These are phyloP conservation scores for Penicillium thymicola DNA, from an alignment of 2,329 filamentous ascomycete genomes.

Conservation along the genomic window DNA sequence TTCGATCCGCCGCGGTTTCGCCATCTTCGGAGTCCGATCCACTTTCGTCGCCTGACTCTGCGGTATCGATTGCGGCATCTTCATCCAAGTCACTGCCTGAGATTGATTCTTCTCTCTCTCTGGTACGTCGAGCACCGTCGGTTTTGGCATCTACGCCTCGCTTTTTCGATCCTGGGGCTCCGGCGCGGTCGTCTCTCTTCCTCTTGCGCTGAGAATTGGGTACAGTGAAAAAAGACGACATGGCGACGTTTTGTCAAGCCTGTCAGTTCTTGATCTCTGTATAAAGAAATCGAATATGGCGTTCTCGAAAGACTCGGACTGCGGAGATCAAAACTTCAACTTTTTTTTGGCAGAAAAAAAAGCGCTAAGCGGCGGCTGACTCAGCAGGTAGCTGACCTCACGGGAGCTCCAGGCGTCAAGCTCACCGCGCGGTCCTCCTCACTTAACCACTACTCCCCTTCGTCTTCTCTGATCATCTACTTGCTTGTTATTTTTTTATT, in stretches of 20 bases:
- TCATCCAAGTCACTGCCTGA: conserved; percentile 75
- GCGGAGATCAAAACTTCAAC: conserved; percentile 23
- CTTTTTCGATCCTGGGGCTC: conserved; percentile 46
- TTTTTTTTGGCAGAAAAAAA: conserved; percentile 39
- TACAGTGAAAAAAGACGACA: conserved; percentile 95
- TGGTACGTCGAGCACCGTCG: conserved; percentile 43
- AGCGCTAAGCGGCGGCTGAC: conserved; percentile 33
- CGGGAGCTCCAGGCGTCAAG: conserved; percentile 42
- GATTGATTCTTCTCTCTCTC: conserved; percentile 70
- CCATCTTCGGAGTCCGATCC: conserved; percentile 68
- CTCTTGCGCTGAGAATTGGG: conserved; percentile 87
- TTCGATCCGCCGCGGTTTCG: conserved; percentile 85
- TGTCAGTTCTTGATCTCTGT: conserved; percentile 7
- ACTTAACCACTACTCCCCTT: conserved; percentile 22
- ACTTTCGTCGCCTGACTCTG: conserved; percentile 48
- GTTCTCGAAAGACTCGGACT: conserved; percentile 13
- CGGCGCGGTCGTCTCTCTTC: conserved; percentile 61
- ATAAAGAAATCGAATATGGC: conserved; percentile 9
- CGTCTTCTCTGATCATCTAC: conserved; percentile 21
- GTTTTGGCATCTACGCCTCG: conserved; percentile 40
- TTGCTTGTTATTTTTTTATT: conserved; percentile 16
- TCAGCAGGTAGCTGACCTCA: conserved; percentile 34
- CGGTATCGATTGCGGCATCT: conserved; percentile 47
- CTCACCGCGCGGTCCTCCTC: conserved; percentile 38
- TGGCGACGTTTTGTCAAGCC: conserved; percentile 35